Percentiles rank a stretch among this genome's conserved stretches.
Conservation (phyloP, 208 protist genomes). For the Vickermania ingenoplastis region DNA sequence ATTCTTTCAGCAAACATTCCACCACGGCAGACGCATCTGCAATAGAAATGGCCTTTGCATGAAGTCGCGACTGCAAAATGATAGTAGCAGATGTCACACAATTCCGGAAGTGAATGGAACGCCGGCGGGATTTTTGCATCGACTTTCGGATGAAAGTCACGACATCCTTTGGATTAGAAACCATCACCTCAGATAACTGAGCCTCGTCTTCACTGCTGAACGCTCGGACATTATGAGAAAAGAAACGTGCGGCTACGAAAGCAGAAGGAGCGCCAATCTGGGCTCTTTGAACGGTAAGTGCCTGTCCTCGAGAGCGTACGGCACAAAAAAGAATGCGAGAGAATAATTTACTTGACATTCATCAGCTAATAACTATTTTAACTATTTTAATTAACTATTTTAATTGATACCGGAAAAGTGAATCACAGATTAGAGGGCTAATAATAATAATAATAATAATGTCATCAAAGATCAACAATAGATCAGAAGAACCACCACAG, state of each 20-base stretch:
- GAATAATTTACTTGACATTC: too few species aligned
- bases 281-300: too few species aligned
- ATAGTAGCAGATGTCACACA: constrained; percentile 89
- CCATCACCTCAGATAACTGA: constrained; percentile 56
- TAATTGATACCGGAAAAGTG: too few species aligned
- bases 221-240: constrained; percentile 17
- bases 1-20: constrained; percentile 84
- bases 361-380: too few species aligned
- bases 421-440: too few species aligned
- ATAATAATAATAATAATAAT: too few species aligned
- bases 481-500: too few species aligned
- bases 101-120: constrained; percentile 81
- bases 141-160: constrained; percentile 76
- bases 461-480: too few species aligned
- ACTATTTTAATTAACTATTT: too few species aligned
- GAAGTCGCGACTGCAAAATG: constrained; percentile 70
- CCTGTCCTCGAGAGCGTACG: too few species aligned
- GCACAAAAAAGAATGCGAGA: too few species aligned
- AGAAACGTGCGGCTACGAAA: background rate
- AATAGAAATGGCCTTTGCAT: constrained; percentile 56
- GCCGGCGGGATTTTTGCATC: constrained; percentile 62
- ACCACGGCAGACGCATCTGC: constrained; percentile 61
- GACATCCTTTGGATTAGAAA: constrained; percentile 73
- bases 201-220: constrained; percentile 79
- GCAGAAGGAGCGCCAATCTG: too few species aligned